Evolutionary conservation across 2,329 filamentous ascomycete genomes (phyloP).

Genomic region (Acrocalymma vagum): DNA sequence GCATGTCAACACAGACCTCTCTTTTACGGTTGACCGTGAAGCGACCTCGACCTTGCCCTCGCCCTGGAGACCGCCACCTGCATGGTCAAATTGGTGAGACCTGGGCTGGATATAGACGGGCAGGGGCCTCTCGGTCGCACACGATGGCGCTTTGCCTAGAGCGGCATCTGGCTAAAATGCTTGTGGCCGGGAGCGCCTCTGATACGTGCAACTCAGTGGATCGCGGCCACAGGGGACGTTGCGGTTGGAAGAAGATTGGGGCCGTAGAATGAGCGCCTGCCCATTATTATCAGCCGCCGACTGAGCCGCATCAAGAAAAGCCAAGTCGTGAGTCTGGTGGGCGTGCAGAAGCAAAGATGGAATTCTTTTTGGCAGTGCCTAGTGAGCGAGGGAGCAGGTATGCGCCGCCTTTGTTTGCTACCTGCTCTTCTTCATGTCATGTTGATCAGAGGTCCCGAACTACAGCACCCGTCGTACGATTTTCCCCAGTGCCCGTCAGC

Average conservation of each 20-base stretch:
- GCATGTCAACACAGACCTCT: conserved; percentile 32
- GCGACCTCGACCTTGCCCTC: conserved; percentile 23
- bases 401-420: neutral
- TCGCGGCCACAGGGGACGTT: conserved; percentile 28
- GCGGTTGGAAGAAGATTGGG: too few species aligned
- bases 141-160: conserved; percentile 34
- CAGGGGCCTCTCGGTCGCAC: conserved; percentile 24
- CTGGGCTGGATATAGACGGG: conserved; percentile 35
- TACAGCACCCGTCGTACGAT: conserved; percentile 3
- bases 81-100: conserved; percentile 42
- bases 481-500: conserved; percentile 11
- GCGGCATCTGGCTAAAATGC: conserved; percentile 29
- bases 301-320: conserved; percentile 42
- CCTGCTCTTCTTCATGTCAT: neutral
- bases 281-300: conserved; percentile 10
- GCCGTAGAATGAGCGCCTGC: too few species aligned
- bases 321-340: too few species aligned
- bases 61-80: conserved; percentile 38
- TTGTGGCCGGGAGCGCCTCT: conserved; percentile 35
- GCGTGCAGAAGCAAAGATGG: too few species aligned
- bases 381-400: too few species aligned
- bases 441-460: neutral
- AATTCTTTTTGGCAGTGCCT: too few species aligned
- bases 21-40: too few species aligned
- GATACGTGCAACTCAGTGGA: conserved; percentile 34